A percentile compares a stretch with the other conserved stretches of the same genome.
phyloP scores from a whole-genome alignment of 1,284 basidiomycete genomes.

The Fomitiporia mediterranea region DNA sequence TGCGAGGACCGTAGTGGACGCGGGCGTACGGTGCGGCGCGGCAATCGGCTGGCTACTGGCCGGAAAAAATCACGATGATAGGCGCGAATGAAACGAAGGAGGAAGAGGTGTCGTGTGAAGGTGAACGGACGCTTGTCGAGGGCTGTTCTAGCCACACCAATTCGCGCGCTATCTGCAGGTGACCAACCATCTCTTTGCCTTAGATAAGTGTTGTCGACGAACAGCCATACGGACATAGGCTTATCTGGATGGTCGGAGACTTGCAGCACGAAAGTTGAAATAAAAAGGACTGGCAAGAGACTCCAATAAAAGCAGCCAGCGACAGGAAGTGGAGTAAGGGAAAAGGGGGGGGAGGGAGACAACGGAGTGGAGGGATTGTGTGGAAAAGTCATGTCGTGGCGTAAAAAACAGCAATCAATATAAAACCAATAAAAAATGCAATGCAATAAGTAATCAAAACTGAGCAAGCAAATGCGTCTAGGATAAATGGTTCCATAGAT shows the following conservation, averaged over 20 bases:
- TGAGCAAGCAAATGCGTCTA: conserved; percentile 1
- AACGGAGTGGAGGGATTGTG: neutral
- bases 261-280: conserved; percentile 1
- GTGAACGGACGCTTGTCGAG: conserved; percentile 2
- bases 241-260: conserved; percentile 2
- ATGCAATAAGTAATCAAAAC: neutral
- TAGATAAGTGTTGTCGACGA: neutral
- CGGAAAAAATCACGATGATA: conserved; percentile 1
- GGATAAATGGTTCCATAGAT: conserved; percentile 5
- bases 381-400: conserved; percentile 12
- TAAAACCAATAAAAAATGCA: conserved; percentile 21
- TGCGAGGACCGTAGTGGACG: neutral
- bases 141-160: conserved; percentile 18
- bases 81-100: conserved; percentile 9
- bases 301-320: conserved; percentile 3
- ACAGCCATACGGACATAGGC: neutral
- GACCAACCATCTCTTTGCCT: neutral
- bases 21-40: conserved; percentile 5
- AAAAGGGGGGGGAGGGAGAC: neutral
- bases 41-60: conserved; percentile 7
- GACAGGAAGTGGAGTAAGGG: neutral
- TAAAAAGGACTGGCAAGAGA: neutral
- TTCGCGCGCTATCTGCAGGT: conserved; percentile 4
- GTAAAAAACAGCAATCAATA: conserved; percentile 14
- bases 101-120: conserved; percentile 12